Evolutionary conservation across 345 rosid species (phyloP).

Genomic region (Populus deltoides): DNA sequence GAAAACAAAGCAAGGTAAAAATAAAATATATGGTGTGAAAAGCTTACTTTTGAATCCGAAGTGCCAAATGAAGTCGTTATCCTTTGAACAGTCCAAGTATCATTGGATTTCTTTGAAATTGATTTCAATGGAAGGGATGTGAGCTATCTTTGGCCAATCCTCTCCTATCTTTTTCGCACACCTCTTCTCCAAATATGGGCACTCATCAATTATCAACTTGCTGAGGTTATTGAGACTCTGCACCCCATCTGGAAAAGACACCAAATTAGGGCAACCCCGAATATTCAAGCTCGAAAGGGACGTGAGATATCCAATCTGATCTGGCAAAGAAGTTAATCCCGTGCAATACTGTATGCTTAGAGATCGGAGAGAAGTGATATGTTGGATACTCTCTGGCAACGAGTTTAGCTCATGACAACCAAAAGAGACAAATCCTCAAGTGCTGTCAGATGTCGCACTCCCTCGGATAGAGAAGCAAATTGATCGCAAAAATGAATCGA

Average conservation of each 20-base stretch:
- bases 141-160: conserved; percentile 10
- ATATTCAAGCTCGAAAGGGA: background rate
- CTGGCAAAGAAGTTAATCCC: conserved; percentile 3
- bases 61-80: too few relatives aligned
- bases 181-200: background rate
- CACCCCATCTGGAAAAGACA: background rate
- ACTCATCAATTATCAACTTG: background rate
- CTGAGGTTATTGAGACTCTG: background rate
- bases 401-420: background rate
- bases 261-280: background rate
- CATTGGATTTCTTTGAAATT: background rate
- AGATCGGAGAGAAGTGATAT: background rate
- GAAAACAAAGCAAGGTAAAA: too few relatives aligned
- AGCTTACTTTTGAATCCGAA: too few relatives aligned
- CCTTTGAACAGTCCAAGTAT: too few relatives aligned
- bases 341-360: background rate
- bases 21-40: too few relatives aligned
- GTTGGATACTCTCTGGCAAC: background rate
- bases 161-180: background rate
- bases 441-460: background rate
- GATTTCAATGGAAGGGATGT: background rate
- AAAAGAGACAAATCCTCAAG: background rate
- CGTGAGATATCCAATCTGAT: background rate
- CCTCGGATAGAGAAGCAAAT: background rate
- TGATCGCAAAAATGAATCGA: background rate